Evolutionary conservation across 2,329 filamentous ascomycete species (phyloP), one percentile per base, ranked within the genome.

Genomic region (Sarocladium brachiariae): DNA sequence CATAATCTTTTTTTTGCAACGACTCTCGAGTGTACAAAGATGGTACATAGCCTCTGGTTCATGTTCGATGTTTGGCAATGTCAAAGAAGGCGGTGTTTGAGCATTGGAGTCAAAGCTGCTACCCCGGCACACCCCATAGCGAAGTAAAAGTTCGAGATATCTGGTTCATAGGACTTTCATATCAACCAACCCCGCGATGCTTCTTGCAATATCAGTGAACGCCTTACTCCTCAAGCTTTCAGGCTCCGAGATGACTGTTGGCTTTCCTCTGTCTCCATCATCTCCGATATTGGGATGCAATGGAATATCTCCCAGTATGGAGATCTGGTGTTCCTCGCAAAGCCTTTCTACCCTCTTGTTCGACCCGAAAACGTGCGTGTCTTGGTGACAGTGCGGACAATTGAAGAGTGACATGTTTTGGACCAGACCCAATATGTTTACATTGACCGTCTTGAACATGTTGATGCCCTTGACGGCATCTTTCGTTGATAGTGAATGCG

Each of bases 381-480:
- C 75, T n/a, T 81, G 76, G 5, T 81, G 76, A 61, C 91, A 96
- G 57, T 84, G 78, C 1, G 88, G 88, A 58, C 90, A 95, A 3
- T 76, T 80, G 63, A 95, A 95, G 33, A 89, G 76, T 7, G 84
- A 85, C 90, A 96, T 96, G 63, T 96, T 96, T 64, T 93, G 86
- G 16, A 99, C 85, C 68, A 97, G 81, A 2, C 93, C 93, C 2
- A 97, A 73, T 30, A 93, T 78, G 47, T 87, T 84, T 5, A 95
- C 81, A 51, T 86, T 74, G 59, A 95, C 87, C 60, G 89, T 92
- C 59, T 84, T 81, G 69, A 97, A 97, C 82, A 99, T 90, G 59
- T 89, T 87, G 55, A 96, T 86, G 2, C 93, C 93, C 59, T 93
- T 89, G 18, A 95, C 78, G 1, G 93, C 92, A 61, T 99, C 93